Evolutionary conservation across 2,329 filamentous ascomycete species (phyloP), one percentile per base, ranked within the genome.

Genomic region (Trichoderma lentiforme): DNA sequence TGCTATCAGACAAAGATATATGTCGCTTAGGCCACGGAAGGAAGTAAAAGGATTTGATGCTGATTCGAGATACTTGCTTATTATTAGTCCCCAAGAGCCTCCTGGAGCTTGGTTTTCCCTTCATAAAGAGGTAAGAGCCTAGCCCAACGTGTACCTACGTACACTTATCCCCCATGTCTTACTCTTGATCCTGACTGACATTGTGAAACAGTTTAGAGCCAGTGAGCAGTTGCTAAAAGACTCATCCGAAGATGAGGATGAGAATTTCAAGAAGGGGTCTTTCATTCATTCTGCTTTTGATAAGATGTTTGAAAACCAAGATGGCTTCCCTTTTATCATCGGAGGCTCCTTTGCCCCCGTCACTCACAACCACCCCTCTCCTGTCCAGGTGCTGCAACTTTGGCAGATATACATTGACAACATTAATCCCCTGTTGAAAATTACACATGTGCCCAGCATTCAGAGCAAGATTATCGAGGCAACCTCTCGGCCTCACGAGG

Each of bases 361-460:
- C 63, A 84, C 84, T 4, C 81, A 82, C 63, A 79, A 83, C 18
- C 88, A 89, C 73, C 89, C 89, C 11, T 78, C 85, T 2, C 82
- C 86, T 28, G 86, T 90, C 24, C 87, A 90, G 72, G 89, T 90
- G 68, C 87, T 91, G 72, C 86, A 88, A 74, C 82, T 91, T 21
- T 93, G 91, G 91, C 90, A 92, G 79, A 85, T 88, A 18, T 93
- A 91, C 77, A 85, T 93, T 56, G 87, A 89, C 74, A 92, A 92
- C 75, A 88, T 93, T 75, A 90, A 93, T 75, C 90, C 91, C 0
- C 78, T 93, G 6, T 83, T 92, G 61, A 93, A 92, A 76, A 84
- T 93, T 71, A 90, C 89, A 0, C 91, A 93, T 76, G 87, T 88
- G 0, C 90, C 90, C 0, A 91, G 86, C 1, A 81, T 92, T 1